Percentiles rank a stretch among this genome's conserved stretches.
These are phyloP conservation scores for Podaxis sp. DNA, from an alignment of 768 basidiomycete species.

Conservation along the genomic window DNA sequence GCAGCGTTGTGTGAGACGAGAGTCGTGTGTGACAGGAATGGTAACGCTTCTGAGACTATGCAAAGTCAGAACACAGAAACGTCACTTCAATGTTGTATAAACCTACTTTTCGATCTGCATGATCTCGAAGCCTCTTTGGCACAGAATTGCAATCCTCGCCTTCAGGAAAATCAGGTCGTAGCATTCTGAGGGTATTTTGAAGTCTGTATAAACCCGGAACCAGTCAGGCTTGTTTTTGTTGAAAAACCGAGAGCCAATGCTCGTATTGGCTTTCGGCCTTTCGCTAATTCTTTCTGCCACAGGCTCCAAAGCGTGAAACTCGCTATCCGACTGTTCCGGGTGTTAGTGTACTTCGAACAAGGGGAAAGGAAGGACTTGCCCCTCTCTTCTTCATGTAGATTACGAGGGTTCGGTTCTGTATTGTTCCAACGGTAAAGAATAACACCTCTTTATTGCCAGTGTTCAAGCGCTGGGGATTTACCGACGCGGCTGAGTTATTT, in stretches of 20 bases:
- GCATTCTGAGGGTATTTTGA: constrained; percentile 82
- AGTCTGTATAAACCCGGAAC: constrained; percentile 90
- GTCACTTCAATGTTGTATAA: background rate
- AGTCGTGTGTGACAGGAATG: constrained; percentile 73
- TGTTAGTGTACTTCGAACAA: constrained; percentile 1
- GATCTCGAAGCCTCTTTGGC: constrained; percentile 93
- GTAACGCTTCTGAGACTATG: constrained; percentile 78
- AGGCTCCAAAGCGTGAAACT: constrained; percentile 93
- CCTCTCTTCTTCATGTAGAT: constrained; percentile 80
- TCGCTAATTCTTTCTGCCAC: constrained; percentile 84
- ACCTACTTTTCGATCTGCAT: constrained; percentile 91
- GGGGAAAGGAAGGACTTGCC: constrained; percentile 36
- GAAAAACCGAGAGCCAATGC: constrained; percentile 51
- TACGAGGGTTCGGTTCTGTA: constrained; percentile 82
- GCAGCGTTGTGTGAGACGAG: constrained; percentile 70
- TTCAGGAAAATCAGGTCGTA: constrained; percentile 88
- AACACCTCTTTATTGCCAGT: constrained; percentile 85
- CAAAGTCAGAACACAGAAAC: background rate
- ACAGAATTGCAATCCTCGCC: constrained; percentile 86
- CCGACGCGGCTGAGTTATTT: constrained; percentile 58
- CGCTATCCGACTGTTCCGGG: constrained; percentile 58
- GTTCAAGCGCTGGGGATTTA: constrained; percentile 87
- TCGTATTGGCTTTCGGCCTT: constrained; percentile 57
- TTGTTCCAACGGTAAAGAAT: constrained; percentile 90
- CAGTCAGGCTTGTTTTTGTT: constrained; percentile 72